These are phyloP conservation scores for Sphaerulina musiva DNA, from an alignment of 2,329 filamentous ascomycete genomes.

Conservation along the genomic window DNA sequence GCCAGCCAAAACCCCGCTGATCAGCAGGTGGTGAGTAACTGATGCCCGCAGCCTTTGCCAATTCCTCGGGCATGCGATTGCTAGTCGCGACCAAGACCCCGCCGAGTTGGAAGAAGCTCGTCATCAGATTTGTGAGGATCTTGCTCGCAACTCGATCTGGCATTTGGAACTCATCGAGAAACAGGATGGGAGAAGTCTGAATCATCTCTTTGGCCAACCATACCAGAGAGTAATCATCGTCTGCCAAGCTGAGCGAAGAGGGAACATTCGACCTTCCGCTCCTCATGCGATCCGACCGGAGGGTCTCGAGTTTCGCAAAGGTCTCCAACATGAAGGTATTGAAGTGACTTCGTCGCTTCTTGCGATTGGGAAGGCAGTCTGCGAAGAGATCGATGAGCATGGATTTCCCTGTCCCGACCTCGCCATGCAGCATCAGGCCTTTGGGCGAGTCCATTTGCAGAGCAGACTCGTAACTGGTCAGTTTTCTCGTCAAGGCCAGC, in stretches of 20 bases:
- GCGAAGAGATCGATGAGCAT: slow-evolving; percentile 82
- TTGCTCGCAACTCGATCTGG: slow-evolving; percentile 72
- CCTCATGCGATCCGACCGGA: slow-evolving; percentile 42
- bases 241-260: slow-evolving; percentile 15
- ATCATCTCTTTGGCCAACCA: slow-evolving; percentile 71
- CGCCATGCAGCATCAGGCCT: slow-evolving; percentile 70
- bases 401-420: slow-evolving; percentile 76
- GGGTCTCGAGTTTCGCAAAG: slow-evolving; percentile 62
- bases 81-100: slow-evolving; percentile 74
- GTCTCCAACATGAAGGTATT: slow-evolving; percentile 80
- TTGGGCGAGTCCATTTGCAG: slow-evolving; percentile 64
- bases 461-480: slow-evolving; percentile 65
- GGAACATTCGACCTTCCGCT: slow-evolving; percentile 6
- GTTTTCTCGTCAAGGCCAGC: slow-evolving; percentile 60
- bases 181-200: slow-evolving; percentile 66
- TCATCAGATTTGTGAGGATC: slow-evolving; percentile 71
- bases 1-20: slow-evolving; percentile 40
- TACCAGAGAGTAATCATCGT: slow-evolving; percentile 61
- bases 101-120: slow-evolving; percentile 72
- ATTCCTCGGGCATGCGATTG: slow-evolving; percentile 76
- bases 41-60: slow-evolving; percentile 66
- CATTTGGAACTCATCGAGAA: slow-evolving; percentile 77
- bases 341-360: slow-evolving; percentile 74
- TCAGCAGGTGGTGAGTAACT: slow-evolving; percentile 55
- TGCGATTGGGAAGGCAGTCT: slow-evolving; percentile 64